Base-by-base conservation (phyloP, 257 asterid species). In the Gynochthodes officinalis region DNA sequence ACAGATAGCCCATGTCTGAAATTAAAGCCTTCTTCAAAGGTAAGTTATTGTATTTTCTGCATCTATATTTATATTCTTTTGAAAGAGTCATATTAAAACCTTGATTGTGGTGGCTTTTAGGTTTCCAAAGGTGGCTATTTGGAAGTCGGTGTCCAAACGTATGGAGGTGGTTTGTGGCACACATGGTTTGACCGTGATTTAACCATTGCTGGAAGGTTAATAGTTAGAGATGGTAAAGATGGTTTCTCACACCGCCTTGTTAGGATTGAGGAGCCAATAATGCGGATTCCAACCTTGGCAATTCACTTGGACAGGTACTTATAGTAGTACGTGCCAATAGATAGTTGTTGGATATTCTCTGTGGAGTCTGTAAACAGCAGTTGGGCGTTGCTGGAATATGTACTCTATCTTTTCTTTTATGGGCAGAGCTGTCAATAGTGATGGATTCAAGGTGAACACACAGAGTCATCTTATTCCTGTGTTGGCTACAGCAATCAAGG, bases 131-230 rank as follows among this genome's bases (percentile, higher is more conserved):
- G 95, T 75, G 99, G 99, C 53, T 95, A 53, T 81, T 71, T 92
- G 82, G 95, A 90, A 89, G 98, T 91, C 75, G 99, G 98, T 33
- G 97, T 92, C 68, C 98, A 95, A 79, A 76, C 92, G 57, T 95
- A 95, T 83, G 98, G 99, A 61, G 88, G 98, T 83, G 99, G 99
- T 32, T 77, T 95, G 78, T 95, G 99, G 99, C 97, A 95, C 64
- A 95, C 99, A 35, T 95, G 98, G 99, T 95, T 95, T 76, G 99
- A 95, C 73, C 97, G 97, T 39, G 99, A 95, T 80, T 82, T 95
- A 79, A 77, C 92, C 37, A 73, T 95, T 84, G 98, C 98, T 4
- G 98, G 99, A 65, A 89, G 99, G 83, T 86, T 92, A 63, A 86
- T 95, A 48, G 69, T 90, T 54, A 84, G 82, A 81, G 84, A 80